phyloP scores from a whole-genome alignment of 192 early-diverging fungal genomes.

The Coemansia sp. region DNA sequence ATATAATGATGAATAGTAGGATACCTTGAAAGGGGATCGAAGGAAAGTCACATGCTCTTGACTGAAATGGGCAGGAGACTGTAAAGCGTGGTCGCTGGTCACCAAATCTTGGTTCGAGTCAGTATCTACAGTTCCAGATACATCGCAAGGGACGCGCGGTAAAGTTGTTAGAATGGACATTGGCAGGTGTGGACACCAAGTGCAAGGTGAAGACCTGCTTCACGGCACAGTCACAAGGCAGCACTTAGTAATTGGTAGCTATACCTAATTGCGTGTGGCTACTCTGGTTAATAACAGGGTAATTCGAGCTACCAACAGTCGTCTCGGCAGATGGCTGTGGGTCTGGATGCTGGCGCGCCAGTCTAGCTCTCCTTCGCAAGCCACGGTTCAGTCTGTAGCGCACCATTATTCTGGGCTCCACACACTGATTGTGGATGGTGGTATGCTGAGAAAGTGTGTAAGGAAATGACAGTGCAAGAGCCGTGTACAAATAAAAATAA shows the following conservation, averaged over 20 bases:
- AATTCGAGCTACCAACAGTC: neutral
- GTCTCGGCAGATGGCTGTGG: no score
- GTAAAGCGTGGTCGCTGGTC: neutral
- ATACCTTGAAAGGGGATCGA: conserved; percentile 47
- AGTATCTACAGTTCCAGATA: neutral
- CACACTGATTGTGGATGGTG: neutral
- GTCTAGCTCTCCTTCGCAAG: conserved; percentile 15
- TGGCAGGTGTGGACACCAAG: no score
- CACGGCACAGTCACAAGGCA: no score
- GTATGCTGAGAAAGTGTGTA: neutral
- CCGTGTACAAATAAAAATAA: neutral
- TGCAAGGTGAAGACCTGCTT: no score
- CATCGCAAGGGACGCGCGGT: no score
- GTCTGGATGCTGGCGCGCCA: neutral
- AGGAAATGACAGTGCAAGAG: neutral
- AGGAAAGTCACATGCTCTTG: conserved; percentile 41
- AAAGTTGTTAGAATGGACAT: no score
- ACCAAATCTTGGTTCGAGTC: neutral
- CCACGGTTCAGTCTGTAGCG: conserved; percentile 14
- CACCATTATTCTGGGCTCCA: conserved; percentile 14
- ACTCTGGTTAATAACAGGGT: neutral
- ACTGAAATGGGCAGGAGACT: no score
- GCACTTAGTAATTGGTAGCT: neutral
- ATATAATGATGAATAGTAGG: conserved; percentile 48
- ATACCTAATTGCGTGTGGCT: neutral